phyloP scores from a whole-genome alignment of 148 eudicot species.

The Silene latifolia region DNA sequence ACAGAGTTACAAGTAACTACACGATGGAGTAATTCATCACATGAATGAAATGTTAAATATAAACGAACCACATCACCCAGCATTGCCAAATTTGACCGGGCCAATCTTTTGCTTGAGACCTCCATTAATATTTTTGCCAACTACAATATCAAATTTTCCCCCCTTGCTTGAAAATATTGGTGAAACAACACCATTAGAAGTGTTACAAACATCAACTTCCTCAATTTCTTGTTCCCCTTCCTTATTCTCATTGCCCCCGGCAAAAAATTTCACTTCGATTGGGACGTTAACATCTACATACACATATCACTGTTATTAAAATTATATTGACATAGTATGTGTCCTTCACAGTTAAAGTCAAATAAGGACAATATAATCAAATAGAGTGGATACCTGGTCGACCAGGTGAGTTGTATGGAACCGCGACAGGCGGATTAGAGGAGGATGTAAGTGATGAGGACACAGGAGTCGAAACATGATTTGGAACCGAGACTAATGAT shows the following conservation, averaged over 20 bases:
- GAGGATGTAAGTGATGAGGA: neutral
- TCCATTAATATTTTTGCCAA: slow-evolving; percentile 1
- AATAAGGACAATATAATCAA: neutral
- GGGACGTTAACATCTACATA: neutral
- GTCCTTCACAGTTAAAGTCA: neutral
- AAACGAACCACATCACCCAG: too few relatives aligned
- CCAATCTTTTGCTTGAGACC: neutral
- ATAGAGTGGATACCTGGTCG: neutral
- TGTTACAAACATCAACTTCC: slow-evolving; percentile 1
- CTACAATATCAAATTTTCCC: neutral
- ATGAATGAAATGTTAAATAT: too few relatives aligned
- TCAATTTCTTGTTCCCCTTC: slow-evolving; percentile 9
- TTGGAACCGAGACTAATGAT: neutral
- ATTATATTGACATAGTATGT: too few relatives aligned
- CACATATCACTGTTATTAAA: neutral
- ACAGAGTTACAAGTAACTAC: too few relatives aligned
- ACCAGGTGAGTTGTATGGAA: neutral
- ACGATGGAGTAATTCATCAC: too few relatives aligned
- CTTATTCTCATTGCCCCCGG: slow-evolving; percentile 7
- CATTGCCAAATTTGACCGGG: slow-evolving; percentile 13
- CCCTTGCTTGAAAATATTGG: neutral
- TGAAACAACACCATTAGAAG: slow-evolving; percentile 4
- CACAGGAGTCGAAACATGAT: neutral
- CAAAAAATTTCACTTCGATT: neutral
- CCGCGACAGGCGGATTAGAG: neutral